These are phyloP conservation scores for Austroboletus novae-zelandiae DNA, from an alignment of 1,284 basidiomycete genomes.

Conservation along the genomic window DNA sequence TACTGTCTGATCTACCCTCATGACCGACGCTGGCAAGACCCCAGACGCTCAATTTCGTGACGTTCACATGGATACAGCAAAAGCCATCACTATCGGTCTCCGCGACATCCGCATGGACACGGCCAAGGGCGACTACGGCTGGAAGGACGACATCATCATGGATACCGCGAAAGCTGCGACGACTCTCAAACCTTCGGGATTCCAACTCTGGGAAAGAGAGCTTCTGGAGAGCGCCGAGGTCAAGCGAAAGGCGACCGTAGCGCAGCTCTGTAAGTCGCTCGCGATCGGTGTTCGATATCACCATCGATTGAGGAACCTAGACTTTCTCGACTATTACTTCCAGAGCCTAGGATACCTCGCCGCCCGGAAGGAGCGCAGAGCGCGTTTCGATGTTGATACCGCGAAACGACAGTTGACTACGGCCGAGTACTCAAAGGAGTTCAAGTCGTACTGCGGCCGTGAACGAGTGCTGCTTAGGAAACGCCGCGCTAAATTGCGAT, in stretches of 20 bases:
- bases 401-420: conserved; percentile 60
- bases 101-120: conserved; percentile 68
- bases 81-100: conserved; percentile 45
- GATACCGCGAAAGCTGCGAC: conserved; percentile 51
- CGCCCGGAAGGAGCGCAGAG: conserved; percentile 77
- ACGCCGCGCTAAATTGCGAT: conserved; percentile 80
- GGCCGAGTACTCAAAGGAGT: conserved; percentile 73
- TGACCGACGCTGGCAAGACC: conserved; percentile 8
- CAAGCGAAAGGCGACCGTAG: conserved; percentile 90
- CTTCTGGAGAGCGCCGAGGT: conserved; percentile 82
- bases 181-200: conserved; percentile 51
- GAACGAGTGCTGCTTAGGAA: conserved; percentile 90
- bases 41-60: conserved; percentile 37
- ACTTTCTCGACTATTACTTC: conserved; percentile 95
- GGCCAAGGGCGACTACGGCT: conserved; percentile 49
- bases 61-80: conserved; percentile 72
- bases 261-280: conserved; percentile 79
- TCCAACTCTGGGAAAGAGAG: conserved; percentile 83
- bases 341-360: conserved; percentile 87
- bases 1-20: conserved; percentile 4
- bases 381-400: conserved; percentile 84
- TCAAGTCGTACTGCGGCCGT: conserved; percentile 87
- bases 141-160: conserved; percentile 61
- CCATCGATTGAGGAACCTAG: conserved; percentile 39
- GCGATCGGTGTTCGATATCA: conserved; percentile 43